Evolutionary conservation across 1,139 yeast species (phyloP), one percentile per base, ranked within the genome.

Genomic region (Yamadazyma aaseri): DNA sequence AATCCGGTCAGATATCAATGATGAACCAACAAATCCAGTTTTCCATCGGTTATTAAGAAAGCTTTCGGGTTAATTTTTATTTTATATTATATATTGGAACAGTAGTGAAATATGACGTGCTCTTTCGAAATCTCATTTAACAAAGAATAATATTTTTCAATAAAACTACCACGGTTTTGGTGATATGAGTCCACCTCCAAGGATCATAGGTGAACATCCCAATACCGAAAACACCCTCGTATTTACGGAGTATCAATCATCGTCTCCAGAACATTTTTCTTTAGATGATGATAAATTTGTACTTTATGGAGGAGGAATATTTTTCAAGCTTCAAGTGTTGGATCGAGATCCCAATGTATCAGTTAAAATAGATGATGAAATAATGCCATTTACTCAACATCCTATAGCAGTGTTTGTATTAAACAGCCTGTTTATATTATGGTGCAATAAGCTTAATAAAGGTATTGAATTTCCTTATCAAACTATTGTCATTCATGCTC

Each of bases 381-480:
- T 55, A 3, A 21, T 29, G 6, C 27, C 16, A 15, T 35, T 46
- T 6, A 8, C 12, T 3, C 10, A 23, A 2, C 7, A 9, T 11
- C 25, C 38, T 6, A 53, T 62, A 9, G 49, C 60, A 5, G 26
- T 71, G 6, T 70, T 52, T 44, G 70, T 70, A n/a, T 51, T 71
- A 35, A 67, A 69, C 44, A 57, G 65, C 6, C 46, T 56, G 35
- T 41, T 71, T 17, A 37, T 70, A 6, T 32, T 71, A 8, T 71
- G 75, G 73, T 56, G 62, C 29, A 39, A 49, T n/a, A 20, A 26
- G 1, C 34, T 42, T n/a, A 40, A 44, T 6, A 27, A 39, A 14
- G 77, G 77, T 2, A 38, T 71, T 18, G 71, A 63, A 40, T 35
- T 71, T 9, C 66, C 73, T 3, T 72, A 71, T 50, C 65, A 59